These are phyloP conservation scores for Danielozyma ontarioensis DNA, from an alignment of 805 yeast species.

Conservation along the genomic window DNA sequence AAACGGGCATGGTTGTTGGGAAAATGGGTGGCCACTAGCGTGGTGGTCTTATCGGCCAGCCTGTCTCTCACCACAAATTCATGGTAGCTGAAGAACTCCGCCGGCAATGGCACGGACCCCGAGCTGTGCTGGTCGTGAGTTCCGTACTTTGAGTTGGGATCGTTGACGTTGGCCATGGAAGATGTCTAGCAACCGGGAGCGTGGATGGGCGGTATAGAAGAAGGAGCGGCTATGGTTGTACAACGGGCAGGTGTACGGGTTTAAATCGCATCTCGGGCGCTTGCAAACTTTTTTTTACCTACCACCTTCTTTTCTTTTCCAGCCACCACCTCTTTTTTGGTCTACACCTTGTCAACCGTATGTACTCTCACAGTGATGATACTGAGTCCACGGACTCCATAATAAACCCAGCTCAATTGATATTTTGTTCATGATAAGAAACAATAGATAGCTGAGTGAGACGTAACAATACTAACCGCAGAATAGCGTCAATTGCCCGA, in stretches of 20 bases:
- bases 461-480: constrained; percentile 1
- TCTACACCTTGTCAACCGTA: constrained; percentile 4
- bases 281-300: constrained; percentile 3
- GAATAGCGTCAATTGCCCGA: constrained; percentile 1
- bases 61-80: constrained; percentile 42
- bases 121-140: neutral
- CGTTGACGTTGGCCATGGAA: constrained; percentile 7
- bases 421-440: constrained; percentile 37
- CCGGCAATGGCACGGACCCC: constrained; percentile 1
- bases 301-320: neutral
- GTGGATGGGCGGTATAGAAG: too few species aligned
- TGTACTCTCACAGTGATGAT: constrained; percentile 24
- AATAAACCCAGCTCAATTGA: constrained; percentile 42
- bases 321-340: neutral
- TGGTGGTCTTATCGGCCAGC: constrained; percentile 14
- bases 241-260: too few species aligned
- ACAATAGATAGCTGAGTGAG: constrained; percentile 19
- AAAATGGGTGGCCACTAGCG: constrained; percentile 58
- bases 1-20: constrained; percentile 48
- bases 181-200: neutral
- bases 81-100: constrained; percentile 60
- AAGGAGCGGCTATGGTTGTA: too few species aligned
- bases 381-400: constrained; percentile 36
- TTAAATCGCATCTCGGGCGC: too few species aligned
- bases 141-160: constrained; percentile 16